Evolutionary conservation across 2,329 filamentous ascomycete genomes (phyloP), one percentile per base, ranked within the genome.

Genomic region (Chalaropsis thielavioides): DNA sequence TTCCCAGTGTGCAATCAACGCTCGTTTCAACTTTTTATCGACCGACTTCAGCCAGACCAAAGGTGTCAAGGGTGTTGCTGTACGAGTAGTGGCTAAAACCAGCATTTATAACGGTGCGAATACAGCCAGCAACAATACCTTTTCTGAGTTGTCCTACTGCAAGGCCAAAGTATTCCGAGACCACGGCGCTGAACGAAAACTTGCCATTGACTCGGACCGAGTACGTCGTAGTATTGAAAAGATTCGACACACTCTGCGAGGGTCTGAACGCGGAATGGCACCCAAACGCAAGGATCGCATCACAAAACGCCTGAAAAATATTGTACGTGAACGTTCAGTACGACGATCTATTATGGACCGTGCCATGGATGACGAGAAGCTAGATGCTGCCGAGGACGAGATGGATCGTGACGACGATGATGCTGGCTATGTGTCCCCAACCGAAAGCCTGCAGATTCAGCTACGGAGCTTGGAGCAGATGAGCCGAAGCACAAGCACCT

Each of bases 31-130:
- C 76, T 99, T 99, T 72, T 80, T 99, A 0, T 99, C 94, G 0
- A 99, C 94, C 8, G 94, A 99, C 73, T 99, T 97, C 73, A 97
- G 92, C 74, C 94, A 97, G 72, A 97, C 94, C 10, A 99, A 99
- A 73, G 94, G 94, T 58, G 94, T 99, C 61, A 99, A 97, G 75
- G 94, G 94, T 43, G 96, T 97, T 69, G 92, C 94, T 0, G 92
- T 99, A 3, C 81, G 94, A 64, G 81, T 97, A 0, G 97, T 92
- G 74, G 86, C 92, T 15, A 97, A 97, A 75, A 97, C 94, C 0
- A 87, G 88, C 68, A 86, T 11, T 67, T 92, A 0, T 76, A 74
- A 77, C 35, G 73, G 76, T 17, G 77, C 71, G 40, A 59, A 58
- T 11, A 46, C 61, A 15, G 7, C 51, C 2, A 17, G 8, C 13